Evolutionary conservation across 805 yeast genomes (phyloP), one percentile per base, ranked within the genome.

Genomic region (Candida broadrunensis): DNA sequence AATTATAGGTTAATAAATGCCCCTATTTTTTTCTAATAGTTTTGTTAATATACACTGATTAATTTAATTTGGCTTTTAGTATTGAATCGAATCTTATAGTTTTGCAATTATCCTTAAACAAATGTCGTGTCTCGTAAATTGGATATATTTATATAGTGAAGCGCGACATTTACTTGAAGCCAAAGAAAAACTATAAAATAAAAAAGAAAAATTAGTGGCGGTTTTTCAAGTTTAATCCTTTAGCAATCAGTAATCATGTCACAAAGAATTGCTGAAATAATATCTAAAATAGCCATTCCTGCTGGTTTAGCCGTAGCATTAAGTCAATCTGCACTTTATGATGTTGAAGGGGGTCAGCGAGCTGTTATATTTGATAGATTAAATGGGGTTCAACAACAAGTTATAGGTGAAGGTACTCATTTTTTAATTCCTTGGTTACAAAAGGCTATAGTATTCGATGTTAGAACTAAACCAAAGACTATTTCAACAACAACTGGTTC

Each of bases 401-500:
- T 93, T 18, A 73, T 90, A 45, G 96, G 97, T 21, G 99, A 93
- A 70, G 99, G 99, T 45, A 86, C 98, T 18, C 98, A 93, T 65
- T 93, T 93, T 52, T 83, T 88, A 37, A 72, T 91, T 49, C 99
- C 99, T 31, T 90, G 97, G 90, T 67, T 93, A 40, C 97, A 93
- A 65, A 85, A 88, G 37, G 97, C 99, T 31, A 75, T 89, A 37
- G 79, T 89, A 38, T 93, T 85, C 65, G 98, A 93, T 61, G 96
- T 93, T 45, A 81, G 99, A 56, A 97, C 99, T 35, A 91, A 88
- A 62, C 99, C 99, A 44, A 82, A 97, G 67, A 89, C 89, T 53
- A 95, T 93, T 46, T 87, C 97, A 12, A 88, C 97, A 19, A 77
- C 95, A 56, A 93, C 99, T 1, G 99, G 99, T 50, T 93, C 99